Evolutionary conservation across 257 asterid genomes (phyloP), one percentile per base, ranked within the genome.

Genomic region (Gentiana macrophylla): DNA sequence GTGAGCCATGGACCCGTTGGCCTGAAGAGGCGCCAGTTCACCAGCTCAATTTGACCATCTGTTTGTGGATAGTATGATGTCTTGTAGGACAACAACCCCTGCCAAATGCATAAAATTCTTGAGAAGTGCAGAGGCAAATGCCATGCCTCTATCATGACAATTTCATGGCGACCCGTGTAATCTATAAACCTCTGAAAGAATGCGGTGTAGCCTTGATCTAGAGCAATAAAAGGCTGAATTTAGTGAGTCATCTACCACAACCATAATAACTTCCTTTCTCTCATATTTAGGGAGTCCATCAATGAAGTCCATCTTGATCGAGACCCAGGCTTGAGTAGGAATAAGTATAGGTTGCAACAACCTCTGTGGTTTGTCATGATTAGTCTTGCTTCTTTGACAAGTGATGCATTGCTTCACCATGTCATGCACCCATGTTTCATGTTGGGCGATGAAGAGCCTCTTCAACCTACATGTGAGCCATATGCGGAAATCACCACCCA

Each of bases 271-370:
- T 4, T n/a, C 5, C 4, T 37, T 12, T 0, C 35, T 60, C 0
- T 32, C 5, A 4, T 47, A 62, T 2, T 10, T 3, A 1, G 60
- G 67, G 4, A 52, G 3, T 0, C 60, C 53, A 2, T 37, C 41
- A 11, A 62, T 34, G 11, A 32, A 62, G 46, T 62, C 67, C 54
- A 53, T 45, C n/a, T n/a, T n/a, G n/a, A n/a, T n/a, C n/a, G n/a
- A n/a, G n/a, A n/a, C n/a, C n/a, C n/a, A n/a, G n/a, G 2, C 47
- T 4, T 11, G 49, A 12, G 0, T 53, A 11, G 60, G 53, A 2
- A 62, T 53, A 0, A 49, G 48, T 0, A 62, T 3, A 12, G 61
- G 53, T 32, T 62, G 53, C 4, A 62, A 3, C 6, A 53, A 4
- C 4, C 67, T 35, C 0, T 13, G 60, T 4, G 7, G 37, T n/a